Evolutionary conservation across 2,329 filamentous ascomycete genomes (phyloP), one percentile per base, ranked within the genome.

Genomic region (Colletotrichum musicola): DNA sequence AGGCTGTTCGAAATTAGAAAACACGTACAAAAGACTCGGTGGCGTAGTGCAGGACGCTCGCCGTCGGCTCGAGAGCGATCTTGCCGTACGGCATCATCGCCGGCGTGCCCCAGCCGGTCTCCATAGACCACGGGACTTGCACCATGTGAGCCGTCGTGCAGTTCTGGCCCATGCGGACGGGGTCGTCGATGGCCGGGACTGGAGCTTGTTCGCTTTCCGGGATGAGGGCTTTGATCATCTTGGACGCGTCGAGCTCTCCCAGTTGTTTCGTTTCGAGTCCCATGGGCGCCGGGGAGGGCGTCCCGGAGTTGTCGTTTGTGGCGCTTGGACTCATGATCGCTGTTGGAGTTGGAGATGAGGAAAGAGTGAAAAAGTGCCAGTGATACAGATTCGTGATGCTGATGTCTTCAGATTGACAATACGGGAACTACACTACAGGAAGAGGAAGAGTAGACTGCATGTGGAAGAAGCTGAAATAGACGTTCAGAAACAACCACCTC

Each of bases 11-110:
- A 22, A 2, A 22, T 22, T 22, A 22, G 2, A 22, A 22, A 22
- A 22, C 20, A 57, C 61, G 22, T 16, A 64, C 62, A 78, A 94
- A 94, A 75, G 91, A 93, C 75, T 93, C 89, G 25, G 91, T 93
- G 14, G 92, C 92, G 78, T 94, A 93, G 79, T 94, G 92, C 54
- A 94, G 83, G 55, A 88, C 88, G 9, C 87, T 89, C 4, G 91
- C 90, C 4, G 89, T 92, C 2, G 92, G 92, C 77, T 90, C 88
- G 73, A 94, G 85, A 64, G 83, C 82, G 14, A 94, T 81, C 4
- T 90, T 89, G 6, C 89, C 89, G 74, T 90, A 93, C 2, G 90
- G 89, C 73, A 85, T 85, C 50, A 93, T 83, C 70, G 88, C 83
- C 1, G 92, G 91, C 1, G 86, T 83, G 44, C 84, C 83, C 92